Conservation (phyloP, 495 filamentous ascomycete genomes). For the Lasiosphaeriaceae sp. region DNA sequence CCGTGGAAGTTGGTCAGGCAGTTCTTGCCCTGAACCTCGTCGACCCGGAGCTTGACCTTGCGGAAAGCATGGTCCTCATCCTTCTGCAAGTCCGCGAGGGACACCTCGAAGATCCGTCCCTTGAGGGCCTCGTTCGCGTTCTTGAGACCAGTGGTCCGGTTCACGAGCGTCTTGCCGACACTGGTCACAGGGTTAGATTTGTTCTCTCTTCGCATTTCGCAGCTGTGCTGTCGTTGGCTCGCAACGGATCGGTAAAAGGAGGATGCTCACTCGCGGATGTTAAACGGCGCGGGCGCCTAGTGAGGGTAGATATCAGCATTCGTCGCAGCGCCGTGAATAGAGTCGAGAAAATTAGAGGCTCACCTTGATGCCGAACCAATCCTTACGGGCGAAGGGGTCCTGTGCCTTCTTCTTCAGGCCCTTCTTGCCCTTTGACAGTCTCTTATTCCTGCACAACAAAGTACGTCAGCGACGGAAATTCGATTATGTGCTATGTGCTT, state of each 20-base stretch:
- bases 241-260: too few species aligned
- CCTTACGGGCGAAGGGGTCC: constrained; percentile 96
- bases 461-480: constrained; percentile 37
- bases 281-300: constrained; percentile 94
- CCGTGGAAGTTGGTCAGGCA: constrained; percentile 99
- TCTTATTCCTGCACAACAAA: constrained; percentile 93
- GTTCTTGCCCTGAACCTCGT: constrained; percentile 99
- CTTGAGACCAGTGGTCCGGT: constrained; percentile 98
- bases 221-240: constrained; percentile 9
- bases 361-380: constrained; percentile 98
- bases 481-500: background rate
- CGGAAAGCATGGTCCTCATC: constrained; percentile 99
- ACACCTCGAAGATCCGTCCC: constrained; percentile 98
- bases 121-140: constrained; percentile 99
- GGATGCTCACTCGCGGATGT: constrained; percentile 86
- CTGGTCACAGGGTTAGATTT: constrained; percentile 49
- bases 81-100: constrained; percentile 96
- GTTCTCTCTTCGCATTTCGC: background rate
- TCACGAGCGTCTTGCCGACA: constrained; percentile 98
- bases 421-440: constrained; percentile 99
- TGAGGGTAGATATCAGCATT: constrained; percentile 18
- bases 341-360: constrained; percentile 18
- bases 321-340: background rate
- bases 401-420: constrained; percentile 98
- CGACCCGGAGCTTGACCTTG: constrained; percentile 97